A percentile compares a stretch with the other conserved stretches of the same genome.
phyloP scores from a whole-genome alignment of 2,329 filamentous ascomycete genomes.

The Malbranchea cinnamomea region DNA sequence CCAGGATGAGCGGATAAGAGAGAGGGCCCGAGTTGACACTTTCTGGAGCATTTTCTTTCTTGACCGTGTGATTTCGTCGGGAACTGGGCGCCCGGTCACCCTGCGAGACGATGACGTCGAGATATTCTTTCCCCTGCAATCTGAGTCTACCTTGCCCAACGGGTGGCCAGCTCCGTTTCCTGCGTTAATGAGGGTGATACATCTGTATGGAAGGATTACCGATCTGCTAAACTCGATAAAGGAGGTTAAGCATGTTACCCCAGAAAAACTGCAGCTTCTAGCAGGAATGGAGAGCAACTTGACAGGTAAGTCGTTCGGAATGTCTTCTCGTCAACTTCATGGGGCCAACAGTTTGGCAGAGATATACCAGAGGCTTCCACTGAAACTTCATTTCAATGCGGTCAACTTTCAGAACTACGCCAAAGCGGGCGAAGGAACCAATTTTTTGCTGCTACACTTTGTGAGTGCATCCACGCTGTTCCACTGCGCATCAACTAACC shows the following conservation, averaged over 20 bases:
- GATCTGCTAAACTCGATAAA: constrained; percentile 73
- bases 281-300: constrained; percentile 67
- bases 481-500: constrained; percentile 5
- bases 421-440: constrained; percentile 65
- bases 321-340: too few relatives aligned
- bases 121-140: constrained; percentile 49
- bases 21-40: constrained; percentile 70
- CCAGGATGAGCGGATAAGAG: constrained; percentile 43
- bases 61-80: constrained; percentile 74
- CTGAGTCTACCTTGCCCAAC: constrained; percentile 38
- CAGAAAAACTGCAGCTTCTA: constrained; percentile 57
- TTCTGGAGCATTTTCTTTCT: constrained; percentile 86
- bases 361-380: constrained; percentile 59
- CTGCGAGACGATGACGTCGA: constrained; percentile 76
- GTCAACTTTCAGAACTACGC: constrained; percentile 77
- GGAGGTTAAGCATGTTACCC: constrained; percentile 56
- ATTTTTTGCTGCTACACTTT: constrained; percentile 73
- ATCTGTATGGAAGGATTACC: constrained; percentile 71
- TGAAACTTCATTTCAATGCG: constrained; percentile 66
- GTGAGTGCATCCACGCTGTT: constrained; percentile 11
- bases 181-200: constrained; percentile 66
- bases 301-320: constrained; percentile 40
- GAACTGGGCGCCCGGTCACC: constrained; percentile 70
- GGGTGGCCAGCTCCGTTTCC: constrained; percentile 68
- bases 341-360: constrained; percentile 15